Evolutionary conservation across 179 eudicot species (phyloP), one percentile per base, ranked within the genome.

Genomic region (Patellifolia procumbens): DNA sequence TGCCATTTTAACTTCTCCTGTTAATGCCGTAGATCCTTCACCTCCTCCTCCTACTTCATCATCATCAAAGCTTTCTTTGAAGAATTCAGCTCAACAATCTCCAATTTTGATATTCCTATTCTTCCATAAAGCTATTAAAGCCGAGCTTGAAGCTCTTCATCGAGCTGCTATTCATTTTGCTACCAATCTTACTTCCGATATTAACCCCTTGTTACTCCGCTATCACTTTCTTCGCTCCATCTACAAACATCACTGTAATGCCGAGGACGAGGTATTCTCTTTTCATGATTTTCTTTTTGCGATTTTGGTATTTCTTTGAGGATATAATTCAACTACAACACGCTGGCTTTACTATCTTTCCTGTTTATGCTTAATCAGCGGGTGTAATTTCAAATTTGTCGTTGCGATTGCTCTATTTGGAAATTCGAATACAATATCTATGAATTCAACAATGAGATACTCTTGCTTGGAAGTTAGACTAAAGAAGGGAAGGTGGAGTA

Each of bases 231-330:
- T 91, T 26, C 86, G 97, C 24, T 86, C 89, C 11, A 92, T 94
- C 65, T 94, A 94, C 59, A 89, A 86, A 83, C 97, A 95, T 80
- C 99, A 92, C 77, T 95, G 97, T 86, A 91, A 89, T 89, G 99
- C 99, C 1, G 99, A 95, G 85, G 99, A 95, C 77, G 97, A 95
- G 97, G 99, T 92, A 15, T 16, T 80, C 63, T 5, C 32, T 11
- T 39, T 76, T 19, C 28, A 19, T 37, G 15, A 24, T 22, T 67
- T 60, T 28, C 29, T n/a, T 12, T 1, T 22, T 5, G 29, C 22
- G 1, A 55, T 19, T 55, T 19, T 1, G 39, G 10, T 15, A 17
- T 32, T n/a, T 16, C 34, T 13, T 19, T 43, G 53, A 68, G 29
- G 24, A 26, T 45, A 35, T 15, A 45, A 43, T 24, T 26, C n/a